Evolutionary conservation across 2,329 filamentous ascomycete species (phyloP).

Genomic region (Botrytis paeoniae): DNA sequence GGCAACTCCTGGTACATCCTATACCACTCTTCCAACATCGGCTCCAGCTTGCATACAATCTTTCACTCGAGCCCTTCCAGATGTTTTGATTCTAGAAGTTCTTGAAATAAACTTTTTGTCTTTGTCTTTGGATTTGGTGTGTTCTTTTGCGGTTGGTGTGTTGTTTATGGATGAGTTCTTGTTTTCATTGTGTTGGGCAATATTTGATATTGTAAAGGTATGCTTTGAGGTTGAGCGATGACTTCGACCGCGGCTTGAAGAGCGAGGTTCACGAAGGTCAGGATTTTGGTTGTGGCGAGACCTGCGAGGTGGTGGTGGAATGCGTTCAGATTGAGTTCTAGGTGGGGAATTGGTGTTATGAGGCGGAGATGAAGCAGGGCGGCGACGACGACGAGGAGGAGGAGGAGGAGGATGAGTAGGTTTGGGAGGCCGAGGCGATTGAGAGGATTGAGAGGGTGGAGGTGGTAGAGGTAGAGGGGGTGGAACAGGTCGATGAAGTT

Average conservation of each 20-base stretch:
- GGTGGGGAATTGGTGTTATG: neutral
- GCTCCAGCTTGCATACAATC: neutral
- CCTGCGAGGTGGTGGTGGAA: neutral
- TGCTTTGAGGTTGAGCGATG: neutral
- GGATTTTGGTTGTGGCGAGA: neutral
- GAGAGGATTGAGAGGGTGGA: neutral
- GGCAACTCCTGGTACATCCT: rapidly evolving
- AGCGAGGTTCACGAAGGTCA: neutral
- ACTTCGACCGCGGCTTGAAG: neutral
- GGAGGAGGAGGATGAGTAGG: neutral
- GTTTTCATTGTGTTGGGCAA: neutral
- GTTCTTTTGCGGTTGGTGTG: neutral
- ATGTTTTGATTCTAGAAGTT: neutral
- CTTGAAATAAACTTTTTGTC: neutral
- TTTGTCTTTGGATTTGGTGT: rapidly evolving
- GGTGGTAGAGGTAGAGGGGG: too few relatives aligned
- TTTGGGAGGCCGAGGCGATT: neutral
- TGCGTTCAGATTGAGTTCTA: neutral
- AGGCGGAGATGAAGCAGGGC: neutral
- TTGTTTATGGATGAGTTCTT: neutral
- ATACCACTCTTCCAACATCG: neutral
- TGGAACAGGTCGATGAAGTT: neutral
- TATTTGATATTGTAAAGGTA: neutral
- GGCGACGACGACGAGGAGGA: neutral
- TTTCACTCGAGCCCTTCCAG: neutral